Evolutionary conservation across 768 basidiomycete species (phyloP), one percentile per base, ranked within the genome.

Genomic region (Psilocybe cyanescens): DNA sequence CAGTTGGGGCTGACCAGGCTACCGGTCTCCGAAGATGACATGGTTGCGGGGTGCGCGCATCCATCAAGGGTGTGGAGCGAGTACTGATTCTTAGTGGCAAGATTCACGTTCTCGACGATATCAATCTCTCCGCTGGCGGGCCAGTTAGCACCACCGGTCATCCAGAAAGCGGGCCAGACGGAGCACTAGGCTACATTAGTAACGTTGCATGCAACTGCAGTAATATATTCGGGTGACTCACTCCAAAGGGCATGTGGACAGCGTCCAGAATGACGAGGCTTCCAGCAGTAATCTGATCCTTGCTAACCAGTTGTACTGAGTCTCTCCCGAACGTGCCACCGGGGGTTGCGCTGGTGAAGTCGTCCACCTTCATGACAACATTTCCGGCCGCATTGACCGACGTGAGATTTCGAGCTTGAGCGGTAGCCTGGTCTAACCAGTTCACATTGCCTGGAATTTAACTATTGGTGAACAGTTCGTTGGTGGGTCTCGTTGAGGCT

Each of bases 161-260:
- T 56, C 62, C 62, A 64, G 54, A 64, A 64, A 17, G 62, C 62
- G 16, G 62, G 62, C 62, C 62, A 64, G 37, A 64, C 62, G 39
- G 58, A 47, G 24, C 62, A 64, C 62, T 64, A 35, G n/a, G 14
- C 30, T 16, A 53, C 31, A 37, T 33, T 14, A 53, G 51, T 24
- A 12, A 50, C 5, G 11, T 35, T 3, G n/a, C 4, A 31, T 37
- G 9, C 31, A 17, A 14, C 6, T 5, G 28, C 9, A 12, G 3
- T 31, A 53, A 37, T 35, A 53, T 29, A 24, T 19, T 17, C 8
- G 33, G 33, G 31, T 53, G 16, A 17, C 51, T 53, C n/a, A 53
- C 51, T 37, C 51, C 51, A n/a, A 53, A 53, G 51, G 51, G 51
- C n/a, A 53, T 53, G 51, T 53, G 51, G 31, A 53, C 31, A 35